Conservation (phyloP, 768 basidiomycete species). For the Lyophyllum shimeji region DNA sequence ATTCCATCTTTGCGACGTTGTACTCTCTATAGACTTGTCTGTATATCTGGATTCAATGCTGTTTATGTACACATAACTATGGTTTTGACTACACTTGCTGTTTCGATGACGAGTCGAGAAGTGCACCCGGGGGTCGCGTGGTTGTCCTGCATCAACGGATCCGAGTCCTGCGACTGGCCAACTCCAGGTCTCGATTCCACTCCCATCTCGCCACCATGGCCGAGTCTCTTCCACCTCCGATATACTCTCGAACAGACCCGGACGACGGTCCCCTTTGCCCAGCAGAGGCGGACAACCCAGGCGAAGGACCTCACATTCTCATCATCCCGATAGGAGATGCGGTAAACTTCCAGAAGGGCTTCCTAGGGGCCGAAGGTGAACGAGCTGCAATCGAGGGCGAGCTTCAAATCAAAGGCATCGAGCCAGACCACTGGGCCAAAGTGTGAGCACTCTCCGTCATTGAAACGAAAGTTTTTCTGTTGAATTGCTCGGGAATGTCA, state of each 20-base stretch:
- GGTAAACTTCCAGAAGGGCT: constrained; percentile 83
- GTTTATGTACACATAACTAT: constrained; percentile 6
- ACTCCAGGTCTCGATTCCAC: neutral
- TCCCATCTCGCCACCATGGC: constrained; percentile 26
- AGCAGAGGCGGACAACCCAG: constrained; percentile 15
- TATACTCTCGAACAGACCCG: constrained; percentile 53
- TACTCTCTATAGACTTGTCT: constrained; percentile 12
- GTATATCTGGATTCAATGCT: constrained; percentile 5
- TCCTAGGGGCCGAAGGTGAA: constrained; percentile 81
- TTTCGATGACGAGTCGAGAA: neutral
- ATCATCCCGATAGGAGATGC: constrained; percentile 71
- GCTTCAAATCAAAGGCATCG: constrained; percentile 76
- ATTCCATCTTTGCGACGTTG: constrained; percentile 8
- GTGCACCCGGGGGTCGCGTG: neutral
- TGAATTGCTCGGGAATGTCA: constrained; percentile 12
- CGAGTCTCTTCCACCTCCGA: constrained; percentile 56
- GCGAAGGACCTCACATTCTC: constrained; percentile 59
- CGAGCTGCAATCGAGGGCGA: constrained; percentile 85
- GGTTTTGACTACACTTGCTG: neutral
- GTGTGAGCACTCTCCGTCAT: constrained; percentile 53
- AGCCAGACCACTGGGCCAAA: constrained; percentile 57
- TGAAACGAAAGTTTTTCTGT: constrained; percentile 2
- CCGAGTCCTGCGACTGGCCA: neutral
- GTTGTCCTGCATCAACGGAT: neutral
- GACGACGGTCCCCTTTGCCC: constrained; percentile 21